phyloP scores from a whole-genome alignment of 2,329 filamentous ascomycete species.

The Fusarium buxicola region DNA sequence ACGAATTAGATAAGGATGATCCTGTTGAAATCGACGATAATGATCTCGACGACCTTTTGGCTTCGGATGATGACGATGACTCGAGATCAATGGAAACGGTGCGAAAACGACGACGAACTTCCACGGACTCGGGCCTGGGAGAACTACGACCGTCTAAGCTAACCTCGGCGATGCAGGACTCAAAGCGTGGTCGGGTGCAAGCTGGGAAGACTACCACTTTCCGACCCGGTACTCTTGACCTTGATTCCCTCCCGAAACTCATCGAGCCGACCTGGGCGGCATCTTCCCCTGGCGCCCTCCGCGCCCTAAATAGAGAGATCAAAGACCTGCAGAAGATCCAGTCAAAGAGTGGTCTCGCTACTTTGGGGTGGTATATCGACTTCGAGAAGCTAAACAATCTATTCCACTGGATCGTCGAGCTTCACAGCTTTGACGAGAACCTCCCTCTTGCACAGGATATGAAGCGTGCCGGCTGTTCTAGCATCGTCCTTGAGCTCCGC shows the following conservation, averaged over 20 bases:
- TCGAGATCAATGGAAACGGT: slow-evolving; percentile 7
- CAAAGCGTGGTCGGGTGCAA: neutral
- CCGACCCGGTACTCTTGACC: slow-evolving; percentile 73
- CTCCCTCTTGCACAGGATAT: slow-evolving; percentile 82
- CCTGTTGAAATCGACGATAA: slow-evolving; percentile 16
- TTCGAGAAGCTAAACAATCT: slow-evolving; percentile 74
- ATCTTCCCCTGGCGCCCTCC: slow-evolving; percentile 45
- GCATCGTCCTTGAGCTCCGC: slow-evolving; percentile 83
- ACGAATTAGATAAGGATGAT: slow-evolving; percentile 3
- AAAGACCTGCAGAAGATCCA: slow-evolving; percentile 73
- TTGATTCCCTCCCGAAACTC: slow-evolving; percentile 72
- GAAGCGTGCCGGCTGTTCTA: slow-evolving; percentile 68
- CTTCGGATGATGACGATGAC: slow-evolving; percentile 35
- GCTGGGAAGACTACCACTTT: slow-evolving; percentile 60
- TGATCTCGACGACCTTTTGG: slow-evolving; percentile 39
- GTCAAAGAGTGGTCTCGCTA: slow-evolving; percentile 66
- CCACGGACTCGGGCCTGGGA: slow-evolving; percentile 37
- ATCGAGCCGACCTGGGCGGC: slow-evolving; percentile 48
- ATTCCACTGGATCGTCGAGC: slow-evolving; percentile 92
- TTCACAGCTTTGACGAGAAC: slow-evolving; percentile 80
- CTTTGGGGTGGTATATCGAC: slow-evolving; percentile 88
- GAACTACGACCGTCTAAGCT: slow-evolving; percentile 27
- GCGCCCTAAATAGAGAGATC: slow-evolving; percentile 62
- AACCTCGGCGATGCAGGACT: slow-evolving; percentile 28
- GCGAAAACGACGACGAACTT: slow-evolving; percentile 38